Evolutionary conservation across 2,329 filamentous ascomycete genomes (phyloP).

Genomic region (Penicillium thymicola): DNA sequence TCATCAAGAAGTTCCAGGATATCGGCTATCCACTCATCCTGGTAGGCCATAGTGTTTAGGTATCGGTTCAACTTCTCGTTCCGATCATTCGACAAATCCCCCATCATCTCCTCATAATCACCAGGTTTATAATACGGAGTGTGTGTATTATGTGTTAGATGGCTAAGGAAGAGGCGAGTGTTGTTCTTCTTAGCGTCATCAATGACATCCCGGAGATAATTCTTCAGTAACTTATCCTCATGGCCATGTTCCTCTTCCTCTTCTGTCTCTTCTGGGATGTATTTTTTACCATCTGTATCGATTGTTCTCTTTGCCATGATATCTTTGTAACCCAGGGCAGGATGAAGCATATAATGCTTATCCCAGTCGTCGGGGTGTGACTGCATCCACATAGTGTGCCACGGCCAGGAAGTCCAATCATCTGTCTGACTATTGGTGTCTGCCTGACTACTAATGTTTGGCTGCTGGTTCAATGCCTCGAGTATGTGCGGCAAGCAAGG

Average conservation of each 20-base stretch:
- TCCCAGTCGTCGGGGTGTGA: slow-evolving; percentile 29
- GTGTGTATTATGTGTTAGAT: slow-evolving; percentile 30
- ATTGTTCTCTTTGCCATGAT: slow-evolving; percentile 19
- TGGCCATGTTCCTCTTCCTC: slow-evolving; percentile 26
- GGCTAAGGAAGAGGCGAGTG: slow-evolving; percentile 28
- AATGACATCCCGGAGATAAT: slow-evolving; percentile 27
- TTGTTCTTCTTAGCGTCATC: slow-evolving; percentile 25
- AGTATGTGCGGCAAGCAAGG: slow-evolving; percentile 42
- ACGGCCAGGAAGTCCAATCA: slow-evolving; percentile 27
- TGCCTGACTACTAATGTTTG: slow-evolving; percentile 9
- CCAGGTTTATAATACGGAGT: slow-evolving; percentile 26
- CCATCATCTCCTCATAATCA: slow-evolving; percentile 21
- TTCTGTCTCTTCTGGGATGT: slow-evolving; percentile 18
- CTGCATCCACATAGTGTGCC: slow-evolving; percentile 30
- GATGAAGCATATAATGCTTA: slow-evolving; percentile 24
- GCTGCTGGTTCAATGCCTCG: slow-evolving; percentile 19
- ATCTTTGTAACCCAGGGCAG: slow-evolving; percentile 24
- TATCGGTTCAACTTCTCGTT: slow-evolving; percentile 27
- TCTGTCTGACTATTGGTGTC: slow-evolving; percentile 1
- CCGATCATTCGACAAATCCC: slow-evolving; percentile 2
- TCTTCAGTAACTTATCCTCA: slow-evolving; percentile 21
- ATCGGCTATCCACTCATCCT: slow-evolving; percentile 26
- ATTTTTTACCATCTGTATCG: slow-evolving; percentile 15
- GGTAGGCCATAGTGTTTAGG: slow-evolving; percentile 27
- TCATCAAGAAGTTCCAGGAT: slow-evolving; percentile 28